phyloP scores from a whole-genome alignment of 495 filamentous ascomycete genomes.

The Podospora comata region DNA sequence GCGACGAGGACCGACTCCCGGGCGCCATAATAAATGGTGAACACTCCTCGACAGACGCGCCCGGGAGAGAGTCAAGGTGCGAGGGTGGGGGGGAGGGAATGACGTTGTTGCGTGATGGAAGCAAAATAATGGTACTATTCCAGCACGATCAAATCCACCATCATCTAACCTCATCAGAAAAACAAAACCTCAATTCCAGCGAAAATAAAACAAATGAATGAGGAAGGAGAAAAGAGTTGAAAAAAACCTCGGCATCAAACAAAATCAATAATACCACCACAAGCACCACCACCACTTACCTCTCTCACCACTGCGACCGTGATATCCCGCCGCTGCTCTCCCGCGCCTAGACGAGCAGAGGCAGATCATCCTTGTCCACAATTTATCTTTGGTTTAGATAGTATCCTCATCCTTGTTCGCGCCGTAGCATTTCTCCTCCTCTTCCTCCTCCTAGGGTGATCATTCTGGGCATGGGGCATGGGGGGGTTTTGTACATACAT shows the following conservation, averaged over 20 bases:
- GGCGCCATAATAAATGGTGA: conserved; percentile 20
- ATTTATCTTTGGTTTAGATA: neutral
- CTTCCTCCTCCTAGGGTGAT: neutral
- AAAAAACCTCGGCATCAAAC: neutral
- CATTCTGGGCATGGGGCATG: neutral
- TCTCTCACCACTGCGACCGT: neutral
- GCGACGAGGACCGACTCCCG: conserved; percentile 19
- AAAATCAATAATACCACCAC: neutral
- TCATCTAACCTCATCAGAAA: neutral
- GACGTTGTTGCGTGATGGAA: neutral
- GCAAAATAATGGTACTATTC: neutral
- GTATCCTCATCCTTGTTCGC: neutral
- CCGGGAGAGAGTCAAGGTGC: neutral
- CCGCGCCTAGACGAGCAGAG: neutral
- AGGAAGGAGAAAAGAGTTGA: neutral
- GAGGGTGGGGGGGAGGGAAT: neutral
- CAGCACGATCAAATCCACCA: neutral
- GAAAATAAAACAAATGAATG: neutral
- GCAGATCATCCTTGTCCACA: neutral
- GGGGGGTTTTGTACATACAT: neutral
- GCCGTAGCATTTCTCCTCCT: neutral
- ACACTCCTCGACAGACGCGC: neutral
- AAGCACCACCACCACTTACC: neutral
- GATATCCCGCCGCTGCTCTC: conserved; percentile 6
- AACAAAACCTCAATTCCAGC: neutral